Percentiles rank a stretch among this genome's conserved stretches.
Conservation (phyloP, 2,329 filamentous ascomycete species). For the Sporothrix protearum region DNA sequence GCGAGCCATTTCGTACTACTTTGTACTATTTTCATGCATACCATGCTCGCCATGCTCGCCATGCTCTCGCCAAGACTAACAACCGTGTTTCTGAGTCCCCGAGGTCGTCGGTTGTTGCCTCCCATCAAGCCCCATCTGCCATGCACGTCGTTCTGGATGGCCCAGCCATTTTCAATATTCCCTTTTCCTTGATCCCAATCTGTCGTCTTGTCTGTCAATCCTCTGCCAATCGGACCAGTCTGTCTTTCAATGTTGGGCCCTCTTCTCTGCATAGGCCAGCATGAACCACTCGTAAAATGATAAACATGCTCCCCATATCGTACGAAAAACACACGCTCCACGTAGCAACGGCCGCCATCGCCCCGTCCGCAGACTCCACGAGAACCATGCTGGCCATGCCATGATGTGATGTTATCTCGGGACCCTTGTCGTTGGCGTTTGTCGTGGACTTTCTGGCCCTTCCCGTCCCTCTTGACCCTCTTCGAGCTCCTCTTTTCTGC, state of each 20-base stretch:
- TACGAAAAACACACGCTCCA: constrained; percentile 11
- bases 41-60: background rate
- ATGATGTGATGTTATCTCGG: constrained; percentile 13
- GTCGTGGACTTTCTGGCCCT: background rate
- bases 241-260: background rate
- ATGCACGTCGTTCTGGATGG: background rate
- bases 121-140: too few relatives aligned
- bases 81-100: constrained; percentile 10
- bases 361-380: background rate
- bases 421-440: background rate
- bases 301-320: background rate
- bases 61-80: background rate
- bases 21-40: background rate
- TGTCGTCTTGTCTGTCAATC: background rate
- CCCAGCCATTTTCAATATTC: background rate
- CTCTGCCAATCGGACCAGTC: background rate
- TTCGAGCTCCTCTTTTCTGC: constrained; percentile 8
- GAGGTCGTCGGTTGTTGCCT: background rate
- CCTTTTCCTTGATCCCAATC: background rate
- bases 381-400: constrained; percentile 5
- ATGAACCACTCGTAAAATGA: background rate
- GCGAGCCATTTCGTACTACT: background rate
- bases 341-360: constrained; percentile 11
- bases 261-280: background rate
- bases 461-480: constrained; percentile 3